These are phyloP conservation scores for Xylaria multiplex DNA, from an alignment of 2,329 filamentous ascomycete genomes.

Conservation along the genomic window DNA sequence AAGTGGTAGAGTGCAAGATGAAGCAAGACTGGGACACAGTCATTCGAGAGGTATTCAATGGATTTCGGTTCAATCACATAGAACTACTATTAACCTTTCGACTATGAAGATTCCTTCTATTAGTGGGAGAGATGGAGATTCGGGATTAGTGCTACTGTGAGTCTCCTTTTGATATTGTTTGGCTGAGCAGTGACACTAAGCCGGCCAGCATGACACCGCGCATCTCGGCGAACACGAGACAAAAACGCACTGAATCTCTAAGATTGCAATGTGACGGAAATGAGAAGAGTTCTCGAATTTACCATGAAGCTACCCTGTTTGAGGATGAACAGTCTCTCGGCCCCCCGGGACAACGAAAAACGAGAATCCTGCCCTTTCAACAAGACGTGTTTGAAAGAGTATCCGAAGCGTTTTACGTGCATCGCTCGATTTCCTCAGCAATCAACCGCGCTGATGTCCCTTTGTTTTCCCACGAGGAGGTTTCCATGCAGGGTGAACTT, in stretches of 20 bases:
- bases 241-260: not conserved
- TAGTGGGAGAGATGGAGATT: not conserved
- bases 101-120: not conserved
- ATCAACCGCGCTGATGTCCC: slow-evolving; percentile 40
- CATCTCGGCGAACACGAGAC: not conserved
- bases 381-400: slow-evolving; percentile 29
- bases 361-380: slow-evolving; percentile 36
- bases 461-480: slow-evolving; percentile 35
- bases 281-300: not conserved
- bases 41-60: slow-evolving; percentile 2
- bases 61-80: not conserved
- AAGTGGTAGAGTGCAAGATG: not conserved
- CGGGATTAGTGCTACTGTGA: slow-evolving; percentile 15
- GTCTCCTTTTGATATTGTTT: not conserved
- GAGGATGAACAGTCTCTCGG: slow-evolving; percentile 1
- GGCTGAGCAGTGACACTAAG: not conserved
- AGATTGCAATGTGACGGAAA: not conserved
- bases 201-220: slow-evolving; percentile 8
- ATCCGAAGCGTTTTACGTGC: slow-evolving; percentile 29
- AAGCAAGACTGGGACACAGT: slow-evolving; percentile 3
- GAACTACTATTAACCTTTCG: not conserved
- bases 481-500: slow-evolving; percentile 26
- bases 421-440: slow-evolving; percentile 36
- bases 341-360: slow-evolving; percentile 10
- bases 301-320: not conserved